A percentile compares a stretch with the other conserved stretches of the same genome.
Conservation (phyloP, 177 flowering plant genomes). For the Vitis hybrid region DNA sequence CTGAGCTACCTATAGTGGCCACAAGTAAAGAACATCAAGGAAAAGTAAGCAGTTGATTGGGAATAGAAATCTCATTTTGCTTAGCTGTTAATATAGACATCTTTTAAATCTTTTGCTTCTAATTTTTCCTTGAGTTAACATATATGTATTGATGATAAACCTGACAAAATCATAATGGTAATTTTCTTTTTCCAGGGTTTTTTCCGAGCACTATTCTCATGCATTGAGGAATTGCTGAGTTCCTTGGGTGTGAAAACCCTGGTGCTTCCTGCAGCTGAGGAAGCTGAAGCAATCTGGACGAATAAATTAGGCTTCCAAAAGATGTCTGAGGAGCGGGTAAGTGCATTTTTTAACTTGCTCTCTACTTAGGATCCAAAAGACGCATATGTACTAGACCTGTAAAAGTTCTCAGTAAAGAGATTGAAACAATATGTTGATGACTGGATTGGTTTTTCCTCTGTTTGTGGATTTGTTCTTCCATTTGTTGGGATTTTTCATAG, state of each 20-base stretch:
- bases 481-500: no score
- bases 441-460: no score
- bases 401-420: no score
- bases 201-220: constrained; percentile 74
- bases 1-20: constrained; percentile 96
- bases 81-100: not conserved
- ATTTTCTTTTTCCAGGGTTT: constrained; percentile 56
- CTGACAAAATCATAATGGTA: not conserved
- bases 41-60: constrained; percentile 47
- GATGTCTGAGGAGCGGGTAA: constrained; percentile 75
- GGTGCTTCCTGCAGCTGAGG: constrained; percentile 93
- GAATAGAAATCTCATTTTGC: not conserved
- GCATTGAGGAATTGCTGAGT: constrained; percentile 63
- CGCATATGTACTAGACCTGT: no score
- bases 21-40: constrained; percentile 81
- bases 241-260: constrained; percentile 65
- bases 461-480: no score
- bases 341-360: constrained; percentile 10
- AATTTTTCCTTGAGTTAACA: not conserved
- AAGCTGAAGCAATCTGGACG: constrained; percentile 88
- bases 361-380: not conserved
- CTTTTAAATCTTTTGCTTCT: not conserved
- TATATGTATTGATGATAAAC: not conserved
- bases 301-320: constrained; percentile 75
- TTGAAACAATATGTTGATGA: no score